phyloP scores from a whole-genome alignment of 352 stramenopile species.

The Phytophthora europaea region DNA sequence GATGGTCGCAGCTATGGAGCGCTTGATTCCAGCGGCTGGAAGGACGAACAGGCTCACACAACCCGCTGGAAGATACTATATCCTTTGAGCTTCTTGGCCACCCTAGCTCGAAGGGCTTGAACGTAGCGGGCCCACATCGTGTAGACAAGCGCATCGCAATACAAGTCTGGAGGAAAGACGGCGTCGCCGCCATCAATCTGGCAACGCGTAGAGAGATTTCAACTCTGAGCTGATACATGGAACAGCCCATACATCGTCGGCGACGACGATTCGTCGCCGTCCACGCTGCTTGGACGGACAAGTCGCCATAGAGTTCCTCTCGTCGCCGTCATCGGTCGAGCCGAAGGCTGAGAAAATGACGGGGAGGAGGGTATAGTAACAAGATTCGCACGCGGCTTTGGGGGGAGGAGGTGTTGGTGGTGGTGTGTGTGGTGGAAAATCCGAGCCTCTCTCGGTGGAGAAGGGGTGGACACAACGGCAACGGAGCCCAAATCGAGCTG shows the following conservation, averaged over 20 bases:
- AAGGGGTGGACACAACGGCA: background rate
- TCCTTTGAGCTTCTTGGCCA: conserved; percentile 13
- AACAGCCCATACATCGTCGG: too few species aligned
- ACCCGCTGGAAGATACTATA: conserved; percentile 29
- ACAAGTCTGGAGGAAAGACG: conserved; percentile 21
- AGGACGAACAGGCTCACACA: conserved; percentile 23
- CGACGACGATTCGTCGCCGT: too few species aligned
- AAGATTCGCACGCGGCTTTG: conserved; percentile 12
- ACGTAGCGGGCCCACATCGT: conserved; percentile 24
- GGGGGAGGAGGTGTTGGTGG: background rate
- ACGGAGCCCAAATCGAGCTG: background rate
- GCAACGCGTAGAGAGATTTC: conserved; percentile 8
- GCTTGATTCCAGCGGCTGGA: conserved; percentile 6
- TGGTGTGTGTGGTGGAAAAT: conserved; percentile 7
- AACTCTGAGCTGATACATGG: background rate
- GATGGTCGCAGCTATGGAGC: conserved; percentile 13
- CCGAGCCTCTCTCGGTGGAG: conserved; percentile 9
- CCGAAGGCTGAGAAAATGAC: conserved; percentile 5
- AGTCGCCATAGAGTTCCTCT: conserved; percentile 20
- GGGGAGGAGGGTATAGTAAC: background rate
- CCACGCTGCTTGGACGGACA: background rate
- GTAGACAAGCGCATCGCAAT: conserved; percentile 10
- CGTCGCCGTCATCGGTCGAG: background rate
- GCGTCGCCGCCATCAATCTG: background rate
- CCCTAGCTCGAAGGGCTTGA: background rate